Evolutionary conservation across 2,329 filamentous ascomycete species (phyloP).

Genomic region (Cladosporium sphaerospermum): DNA sequence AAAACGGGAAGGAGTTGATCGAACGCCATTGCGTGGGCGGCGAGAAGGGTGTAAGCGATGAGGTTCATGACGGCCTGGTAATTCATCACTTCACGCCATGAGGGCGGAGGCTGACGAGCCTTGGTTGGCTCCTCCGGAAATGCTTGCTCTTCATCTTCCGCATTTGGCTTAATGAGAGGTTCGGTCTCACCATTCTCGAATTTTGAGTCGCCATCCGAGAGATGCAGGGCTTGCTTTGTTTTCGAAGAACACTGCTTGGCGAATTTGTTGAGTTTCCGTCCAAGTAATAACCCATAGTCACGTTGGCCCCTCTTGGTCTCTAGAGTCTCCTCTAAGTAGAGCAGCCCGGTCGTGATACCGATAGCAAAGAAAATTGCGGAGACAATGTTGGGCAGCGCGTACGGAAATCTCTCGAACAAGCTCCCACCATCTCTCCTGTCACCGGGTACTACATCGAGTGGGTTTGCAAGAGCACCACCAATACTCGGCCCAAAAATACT

Average conservation of each 20-base stretch:
- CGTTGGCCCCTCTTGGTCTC: conserved; percentile 59
- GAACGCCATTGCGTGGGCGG: conserved; percentile 74
- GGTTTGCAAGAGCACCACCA: conserved; percentile 79
- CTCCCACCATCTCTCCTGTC: conserved; percentile 39
- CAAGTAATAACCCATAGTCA: conserved; percentile 72
- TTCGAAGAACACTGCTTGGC: neutral
- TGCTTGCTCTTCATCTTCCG: conserved; percentile 18
- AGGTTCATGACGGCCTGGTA: conserved; percentile 70
- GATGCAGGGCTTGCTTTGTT: conserved; percentile 3
- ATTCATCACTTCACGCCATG: conserved; percentile 62
- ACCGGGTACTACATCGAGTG: conserved; percentile 64
- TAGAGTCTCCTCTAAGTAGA: conserved; percentile 85
- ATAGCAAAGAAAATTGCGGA: conserved; percentile 69
- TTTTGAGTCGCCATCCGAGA: neutral
- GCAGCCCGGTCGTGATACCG: conserved; percentile 63
- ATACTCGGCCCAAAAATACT: conserved; percentile 83
- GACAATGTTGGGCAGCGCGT: conserved; percentile 76
- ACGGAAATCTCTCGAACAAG: conserved; percentile 73
- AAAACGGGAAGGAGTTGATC: conserved; percentile 88
- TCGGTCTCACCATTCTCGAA: conserved; percentile 1
- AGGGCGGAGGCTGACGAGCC: conserved; percentile 24
- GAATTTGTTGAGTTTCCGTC: conserved; percentile 51
- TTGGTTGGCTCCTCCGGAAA: conserved; percentile 15
- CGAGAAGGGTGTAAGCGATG: conserved; percentile 70
- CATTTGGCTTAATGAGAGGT: conserved; percentile 21